Percentiles rank a stretch among this genome's conserved stretches.
phyloP scores from a whole-genome alignment of 2,329 filamentous ascomycete genomes.

The Clonostachys rosea region DNA sequence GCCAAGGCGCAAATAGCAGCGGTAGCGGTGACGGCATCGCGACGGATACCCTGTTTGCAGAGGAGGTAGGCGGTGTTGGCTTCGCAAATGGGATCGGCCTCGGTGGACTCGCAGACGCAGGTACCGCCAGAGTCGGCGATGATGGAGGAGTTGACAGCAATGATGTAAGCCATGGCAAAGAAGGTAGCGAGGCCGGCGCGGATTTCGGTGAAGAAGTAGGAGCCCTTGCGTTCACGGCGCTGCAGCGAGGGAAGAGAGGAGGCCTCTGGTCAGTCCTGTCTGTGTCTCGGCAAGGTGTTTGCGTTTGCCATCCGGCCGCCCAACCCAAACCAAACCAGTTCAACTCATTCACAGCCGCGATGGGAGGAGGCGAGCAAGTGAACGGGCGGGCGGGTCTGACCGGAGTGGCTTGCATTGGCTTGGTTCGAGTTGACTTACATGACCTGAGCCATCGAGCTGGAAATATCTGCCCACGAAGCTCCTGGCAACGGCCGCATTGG shows the following conservation, averaged over 20 bases:
- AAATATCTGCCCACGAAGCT: slow-evolving; percentile 70
- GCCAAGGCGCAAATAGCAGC: slow-evolving; percentile 76
- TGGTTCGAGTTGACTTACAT: slow-evolving; percentile 53
- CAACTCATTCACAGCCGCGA: neutral
- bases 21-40: slow-evolving; percentile 79
- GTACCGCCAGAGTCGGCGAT: slow-evolving; percentile 66
- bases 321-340: neutral
- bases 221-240: slow-evolving; percentile 68
- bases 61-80: slow-evolving; percentile 54
- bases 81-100: slow-evolving; percentile 46
- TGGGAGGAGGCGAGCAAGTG: neutral
- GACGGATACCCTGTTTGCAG: slow-evolving; percentile 62
- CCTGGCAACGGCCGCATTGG: slow-evolving; percentile 56
- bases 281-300: neutral
- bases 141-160: slow-evolving; percentile 48
- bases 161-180: slow-evolving; percentile 57
- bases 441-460: slow-evolving; percentile 74
- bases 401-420: neutral
- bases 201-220: slow-evolving; percentile 78
- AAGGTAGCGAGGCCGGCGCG: slow-evolving; percentile 80
- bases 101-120: slow-evolving; percentile 61
- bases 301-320: neutral
- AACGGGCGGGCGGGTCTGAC: neutral
- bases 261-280: neutral
- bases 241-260: slow-evolving; percentile 17